phyloP scores from a whole-genome alignment of 371 early-diverging fungal species.

The Coemansia sp. region DNA sequence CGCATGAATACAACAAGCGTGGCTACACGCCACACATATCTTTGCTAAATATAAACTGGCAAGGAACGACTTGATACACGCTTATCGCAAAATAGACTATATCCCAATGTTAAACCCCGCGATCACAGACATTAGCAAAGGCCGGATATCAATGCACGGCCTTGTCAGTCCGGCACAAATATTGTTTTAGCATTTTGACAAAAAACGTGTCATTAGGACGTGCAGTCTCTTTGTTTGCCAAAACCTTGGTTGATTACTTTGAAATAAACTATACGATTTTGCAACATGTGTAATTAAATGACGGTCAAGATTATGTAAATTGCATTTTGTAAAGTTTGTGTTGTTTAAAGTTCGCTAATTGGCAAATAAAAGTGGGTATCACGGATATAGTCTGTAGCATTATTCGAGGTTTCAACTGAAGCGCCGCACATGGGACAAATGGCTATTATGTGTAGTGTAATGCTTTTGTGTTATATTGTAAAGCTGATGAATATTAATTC shows the following conservation, averaged over 20 bases:
- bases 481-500: neutral
- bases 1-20: neutral
- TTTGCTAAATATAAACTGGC: neutral
- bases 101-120: neutral
- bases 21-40: neutral
- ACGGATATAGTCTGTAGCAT: neutral
- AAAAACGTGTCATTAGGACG: neutral
- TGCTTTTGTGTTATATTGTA: neutral
- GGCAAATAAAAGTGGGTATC: neutral
- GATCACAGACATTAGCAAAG: neutral
- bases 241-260: neutral
- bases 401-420: neutral
- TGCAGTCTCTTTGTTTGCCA: neutral
- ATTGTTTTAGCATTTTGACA: neutral
- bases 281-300: neutral
- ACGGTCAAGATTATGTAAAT: neutral
- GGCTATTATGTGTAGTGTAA: neutral
- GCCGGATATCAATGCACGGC: neutral
- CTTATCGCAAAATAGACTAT: too few relatives aligned
- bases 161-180: neutral
- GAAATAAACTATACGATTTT: neutral
- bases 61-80: neutral
- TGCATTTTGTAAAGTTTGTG: neutral
- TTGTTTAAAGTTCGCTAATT: neutral
- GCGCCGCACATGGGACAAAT: neutral